Base-by-base conservation (phyloP, 2,329 filamentous ascomycete species). In the Neoascochyta sp. region DNA sequence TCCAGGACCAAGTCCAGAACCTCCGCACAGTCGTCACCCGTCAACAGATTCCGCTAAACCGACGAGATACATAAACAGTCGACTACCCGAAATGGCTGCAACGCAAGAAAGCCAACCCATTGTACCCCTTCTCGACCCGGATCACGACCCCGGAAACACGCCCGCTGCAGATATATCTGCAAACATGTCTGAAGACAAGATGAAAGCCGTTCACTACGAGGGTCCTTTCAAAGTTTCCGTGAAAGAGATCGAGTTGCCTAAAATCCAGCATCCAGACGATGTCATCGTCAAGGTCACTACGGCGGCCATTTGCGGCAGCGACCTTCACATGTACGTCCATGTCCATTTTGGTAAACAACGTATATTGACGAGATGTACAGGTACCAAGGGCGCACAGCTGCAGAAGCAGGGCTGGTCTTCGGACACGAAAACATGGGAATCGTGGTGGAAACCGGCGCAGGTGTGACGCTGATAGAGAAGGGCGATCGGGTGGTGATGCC, bases 261-360 rank as follows among this genome's bases (percentile, higher is more conserved):
- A 69, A 49, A 65, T 83, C 13, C 63, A 80, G 50, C 78, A 81
- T 57, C 76, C 78, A 2, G 76, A 81, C 59, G 78, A 81, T 63
- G 69, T 72, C 18, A 76, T 81, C 36, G 73, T 81, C 55, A 81
- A 79, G 47, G 74, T 81, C 19, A 81, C 78, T 1, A 83, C 77
- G 5, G 73, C 76, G 28, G 74, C 72, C 3, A 76, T 77, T 26
- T 76, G 74, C 46, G 74, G 74, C 8, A 74, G 70, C 4, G 55
- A 65, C 36, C 44, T 66, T 36, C 59, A 78, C 54, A 79, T 80
- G 76, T n/a, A n/a, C n/a, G n/a, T n/a, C n/a, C n/a, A n/a, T n/a
- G n/a, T n/a, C n/a, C n/a, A n/a, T n/a, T n/a, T n/a, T n/a, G n/a
- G n/a, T n/a, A n/a, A n/a, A n/a, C n/a, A n/a, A n/a, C n/a, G n/a